phyloP scores from a whole-genome alignment of 257 asterid species.

The Forsythia viridissima region DNA sequence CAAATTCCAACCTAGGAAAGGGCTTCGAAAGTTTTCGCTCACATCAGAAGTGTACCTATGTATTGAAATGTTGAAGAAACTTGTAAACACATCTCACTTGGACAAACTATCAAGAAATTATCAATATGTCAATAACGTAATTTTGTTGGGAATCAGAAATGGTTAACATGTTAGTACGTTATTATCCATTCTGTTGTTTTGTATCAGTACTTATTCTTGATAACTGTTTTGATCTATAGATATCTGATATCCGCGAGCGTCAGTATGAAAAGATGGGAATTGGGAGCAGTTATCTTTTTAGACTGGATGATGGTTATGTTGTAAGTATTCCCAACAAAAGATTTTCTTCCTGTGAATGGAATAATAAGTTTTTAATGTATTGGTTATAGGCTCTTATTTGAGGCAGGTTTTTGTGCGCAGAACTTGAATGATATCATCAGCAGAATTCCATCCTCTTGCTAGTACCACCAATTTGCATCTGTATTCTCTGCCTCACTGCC shows the following conservation, averaged over 20 bases:
- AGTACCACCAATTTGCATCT: neutral
- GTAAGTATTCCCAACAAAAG: slow-evolving; percentile 41
- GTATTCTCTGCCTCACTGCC: neutral
- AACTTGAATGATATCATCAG: neutral
- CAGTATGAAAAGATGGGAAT: slow-evolving; percentile 94
- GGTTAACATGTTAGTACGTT: neutral
- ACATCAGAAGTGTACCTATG: neutral
- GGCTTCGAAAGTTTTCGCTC: neutral
- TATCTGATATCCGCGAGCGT: slow-evolving; percentile 92
- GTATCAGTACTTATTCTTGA: neutral
- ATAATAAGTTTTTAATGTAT: neutral
- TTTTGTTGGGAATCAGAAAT: neutral
- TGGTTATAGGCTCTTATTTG: neutral
- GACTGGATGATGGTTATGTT: slow-evolving; percentile 99
- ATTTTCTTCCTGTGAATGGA: slow-evolving; percentile 2
- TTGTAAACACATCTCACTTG: neutral
- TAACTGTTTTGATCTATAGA: slow-evolving; percentile 33
- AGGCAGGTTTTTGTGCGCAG: neutral
- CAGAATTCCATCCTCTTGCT: neutral
- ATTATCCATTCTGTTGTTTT: neutral
- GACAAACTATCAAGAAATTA: neutral
- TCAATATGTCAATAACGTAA: neutral
- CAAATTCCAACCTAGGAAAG: neutral
- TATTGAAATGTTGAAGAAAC: neutral
- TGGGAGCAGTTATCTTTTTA: slow-evolving; percentile 98